phyloP scores from a whole-genome alignment of 441 rosid genomes.

The Oxalis stricta region DNA sequence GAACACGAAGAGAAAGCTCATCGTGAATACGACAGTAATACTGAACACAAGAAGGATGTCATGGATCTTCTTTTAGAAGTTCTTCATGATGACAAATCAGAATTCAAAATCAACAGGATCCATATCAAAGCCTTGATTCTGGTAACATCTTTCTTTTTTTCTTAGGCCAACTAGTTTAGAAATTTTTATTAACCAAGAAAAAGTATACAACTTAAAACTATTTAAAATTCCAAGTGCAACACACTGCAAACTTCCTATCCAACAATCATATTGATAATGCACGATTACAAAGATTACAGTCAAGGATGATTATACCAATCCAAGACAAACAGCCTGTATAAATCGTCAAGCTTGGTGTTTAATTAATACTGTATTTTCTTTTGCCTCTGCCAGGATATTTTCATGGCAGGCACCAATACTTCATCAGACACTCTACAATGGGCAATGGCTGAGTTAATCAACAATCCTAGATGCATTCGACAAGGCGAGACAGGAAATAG shows the following conservation, averaged over 20 bases:
- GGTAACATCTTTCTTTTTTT: too few species aligned
- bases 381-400: constrained; percentile 16
- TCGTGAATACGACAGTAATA: background rate
- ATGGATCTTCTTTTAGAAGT: constrained; percentile 25
- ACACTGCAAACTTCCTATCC: too few species aligned
- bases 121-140: constrained; percentile 25
- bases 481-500: constrained; percentile 29
- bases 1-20: constrained; percentile 29
- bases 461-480: constrained; percentile 26
- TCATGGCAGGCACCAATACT: constrained; percentile 22
- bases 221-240: too few species aligned
- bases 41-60: constrained; percentile 18
- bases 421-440: constrained; percentile 25
- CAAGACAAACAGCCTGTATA: too few species aligned
- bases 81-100: constrained; percentile 12
- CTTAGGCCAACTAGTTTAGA: too few species aligned
- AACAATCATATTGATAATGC: too few species aligned
- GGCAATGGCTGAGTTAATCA: constrained; percentile 34
- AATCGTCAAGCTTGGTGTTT: too few species aligned
- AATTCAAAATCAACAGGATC: constrained; percentile 18
- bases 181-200: too few species aligned
- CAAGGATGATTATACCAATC: too few species aligned
- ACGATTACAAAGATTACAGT: too few species aligned
- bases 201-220: too few species aligned
- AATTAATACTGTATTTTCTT: too few species aligned